Evolutionary conservation across 2,329 filamentous ascomycete species (phyloP).

Genomic region (Nemania serpens): DNA sequence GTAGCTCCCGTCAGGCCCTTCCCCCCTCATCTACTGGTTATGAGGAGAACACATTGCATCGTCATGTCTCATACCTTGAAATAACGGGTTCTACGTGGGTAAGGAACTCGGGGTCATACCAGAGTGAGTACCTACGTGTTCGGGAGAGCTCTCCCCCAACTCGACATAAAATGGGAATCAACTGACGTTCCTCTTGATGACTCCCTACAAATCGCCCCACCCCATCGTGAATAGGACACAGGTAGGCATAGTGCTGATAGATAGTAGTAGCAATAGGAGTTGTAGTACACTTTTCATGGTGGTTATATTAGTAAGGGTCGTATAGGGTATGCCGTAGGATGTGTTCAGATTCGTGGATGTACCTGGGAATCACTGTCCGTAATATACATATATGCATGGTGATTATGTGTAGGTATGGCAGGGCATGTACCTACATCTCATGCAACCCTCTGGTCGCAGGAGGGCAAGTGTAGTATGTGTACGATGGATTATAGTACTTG

Average conservation of each 20-base stretch:
- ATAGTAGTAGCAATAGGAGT: neutral
- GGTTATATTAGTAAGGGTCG: neutral
- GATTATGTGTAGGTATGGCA: slow-evolving; percentile 19
- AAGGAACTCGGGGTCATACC: too few species aligned
- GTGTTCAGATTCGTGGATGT: slow-evolving; percentile 2
- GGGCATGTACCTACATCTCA: slow-evolving; percentile 28
- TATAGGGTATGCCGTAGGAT: neutral
- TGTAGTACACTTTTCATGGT: neutral
- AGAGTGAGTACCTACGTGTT: neutral
- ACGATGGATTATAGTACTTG: slow-evolving; percentile 18
- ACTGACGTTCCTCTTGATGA: neutral
- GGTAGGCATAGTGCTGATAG: neutral
- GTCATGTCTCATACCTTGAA: slow-evolving; percentile 17
- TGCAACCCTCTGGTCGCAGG: slow-evolving; percentile 26
- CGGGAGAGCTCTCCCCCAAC: neutral
- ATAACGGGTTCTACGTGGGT: slow-evolving; percentile 4
- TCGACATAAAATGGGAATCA: too few species aligned
- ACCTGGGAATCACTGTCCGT: slow-evolving; percentile 8
- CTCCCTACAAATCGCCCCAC: neutral
- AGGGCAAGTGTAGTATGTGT: slow-evolving; percentile 5
- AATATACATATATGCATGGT: slow-evolving; percentile 26
- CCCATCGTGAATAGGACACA: slow-evolving; percentile 1
- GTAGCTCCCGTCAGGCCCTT: neutral
- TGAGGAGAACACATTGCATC: slow-evolving; percentile 6
- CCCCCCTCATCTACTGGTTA: neutral